phyloP scores from a whole-genome alignment of 352 stramenopile genomes.

The Pythium brachiatum region DNA sequence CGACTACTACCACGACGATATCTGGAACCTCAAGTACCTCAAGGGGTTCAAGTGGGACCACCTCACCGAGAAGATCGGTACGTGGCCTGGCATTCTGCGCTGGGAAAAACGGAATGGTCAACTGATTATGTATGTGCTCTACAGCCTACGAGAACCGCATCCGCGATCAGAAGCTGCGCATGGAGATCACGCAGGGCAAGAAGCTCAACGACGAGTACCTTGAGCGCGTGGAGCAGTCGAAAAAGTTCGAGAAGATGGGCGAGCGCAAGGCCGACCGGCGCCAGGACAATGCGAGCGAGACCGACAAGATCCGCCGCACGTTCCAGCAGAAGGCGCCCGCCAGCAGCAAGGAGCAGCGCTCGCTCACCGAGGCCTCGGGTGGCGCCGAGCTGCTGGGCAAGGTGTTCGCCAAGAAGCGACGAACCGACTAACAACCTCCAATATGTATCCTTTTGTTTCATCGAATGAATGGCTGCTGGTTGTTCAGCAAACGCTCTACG shows the following conservation, averaged over 20 bases:
- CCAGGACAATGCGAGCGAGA: constrained; percentile 13
- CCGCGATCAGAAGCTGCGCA: constrained; percentile 80
- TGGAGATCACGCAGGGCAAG: constrained; percentile 84
- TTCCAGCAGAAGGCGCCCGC: constrained; percentile 71
- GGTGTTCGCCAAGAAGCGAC: constrained; percentile 79
- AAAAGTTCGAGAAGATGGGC: constrained; percentile 85
- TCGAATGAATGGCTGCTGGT: too few relatives aligned
- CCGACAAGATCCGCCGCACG: constrained; percentile 61
- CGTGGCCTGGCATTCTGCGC: constrained; percentile 45
- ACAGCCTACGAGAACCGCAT: constrained; percentile 83
- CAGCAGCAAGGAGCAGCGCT: constrained; percentile 66
- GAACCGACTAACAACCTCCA: constrained; percentile 16
- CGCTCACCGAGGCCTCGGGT: constrained; percentile 34
- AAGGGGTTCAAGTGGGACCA: constrained; percentile 98
- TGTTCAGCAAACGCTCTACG: background rate
- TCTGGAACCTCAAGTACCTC: constrained; percentile 99
- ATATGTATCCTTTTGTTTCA: constrained; percentile 1
- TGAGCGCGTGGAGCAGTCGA: constrained; percentile 85
- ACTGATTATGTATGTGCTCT: background rate
- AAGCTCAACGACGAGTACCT: constrained; percentile 88
- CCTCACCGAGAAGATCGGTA: constrained; percentile 97
- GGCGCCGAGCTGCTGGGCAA: constrained; percentile 51
- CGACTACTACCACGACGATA: constrained; percentile 96
- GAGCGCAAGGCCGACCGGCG: constrained; percentile 55
- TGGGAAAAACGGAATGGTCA: too few relatives aligned